A percentile compares a stretch with the other conserved stretches of the same genome.
phyloP scores from a whole-genome alignment of 768 basidiomycete species.

The Leccinum boreale region DNA sequence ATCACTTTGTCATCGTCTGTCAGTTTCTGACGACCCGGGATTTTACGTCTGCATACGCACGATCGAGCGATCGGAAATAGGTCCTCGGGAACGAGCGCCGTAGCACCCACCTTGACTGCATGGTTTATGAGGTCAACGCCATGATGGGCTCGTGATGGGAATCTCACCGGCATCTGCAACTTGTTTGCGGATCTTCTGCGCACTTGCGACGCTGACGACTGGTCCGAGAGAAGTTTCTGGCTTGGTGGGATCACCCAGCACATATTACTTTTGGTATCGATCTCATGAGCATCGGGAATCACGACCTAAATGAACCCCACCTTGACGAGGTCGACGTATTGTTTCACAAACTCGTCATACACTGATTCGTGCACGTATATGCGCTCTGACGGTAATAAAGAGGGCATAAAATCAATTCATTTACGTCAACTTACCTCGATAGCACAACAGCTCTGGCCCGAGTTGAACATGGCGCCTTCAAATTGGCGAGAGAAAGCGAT shows the following conservation, averaged over 20 bases:
- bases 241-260: conserved; percentile 81
- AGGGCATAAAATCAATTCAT: background rate
- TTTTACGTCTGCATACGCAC: conserved; percentile 39
- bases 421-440: conserved; percentile 59
- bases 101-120: conserved; percentile 75
- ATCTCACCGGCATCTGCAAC: conserved; percentile 74
- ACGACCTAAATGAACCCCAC: conserved; percentile 28
- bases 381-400: conserved; percentile 42
- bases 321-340: conserved; percentile 75
- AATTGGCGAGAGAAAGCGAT: background rate
- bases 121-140: background rate
- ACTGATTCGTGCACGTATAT: conserved; percentile 90
- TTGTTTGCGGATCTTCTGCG: conserved; percentile 82
- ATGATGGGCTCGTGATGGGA: background rate
- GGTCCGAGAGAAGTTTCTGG: conserved; percentile 82
- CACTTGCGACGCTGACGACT: conserved; percentile 86
- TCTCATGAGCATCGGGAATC: background rate
- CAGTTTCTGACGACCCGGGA: background rate
- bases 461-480: conserved; percentile 90
- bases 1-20: conserved; percentile 42
- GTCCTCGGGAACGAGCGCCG: conserved; percentile 64
- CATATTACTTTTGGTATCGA: conserved; percentile 53
- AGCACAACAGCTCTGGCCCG: conserved; percentile 95
- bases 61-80: conserved; percentile 63
- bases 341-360: conserved; percentile 75